Evolutionary conservation across 1,139 yeast species (phyloP).

Genomic region (Blastobotrys elegans): DNA sequence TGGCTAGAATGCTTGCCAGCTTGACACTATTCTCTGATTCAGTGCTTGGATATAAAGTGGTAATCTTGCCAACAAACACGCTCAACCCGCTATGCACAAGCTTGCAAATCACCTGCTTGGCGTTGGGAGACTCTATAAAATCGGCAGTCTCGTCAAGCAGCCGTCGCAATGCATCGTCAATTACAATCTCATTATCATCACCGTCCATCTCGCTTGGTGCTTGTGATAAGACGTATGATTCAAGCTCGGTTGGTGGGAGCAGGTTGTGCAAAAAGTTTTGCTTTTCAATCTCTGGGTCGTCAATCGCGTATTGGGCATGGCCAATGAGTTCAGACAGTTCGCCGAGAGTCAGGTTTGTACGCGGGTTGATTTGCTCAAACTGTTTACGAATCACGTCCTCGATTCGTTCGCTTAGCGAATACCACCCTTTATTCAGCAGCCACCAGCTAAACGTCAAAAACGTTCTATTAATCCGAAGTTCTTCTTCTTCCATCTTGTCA

Average conservation of each 20-base stretch:
- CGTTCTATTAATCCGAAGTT: slow-evolving; percentile 59
- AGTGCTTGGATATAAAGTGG: slow-evolving; percentile 23
- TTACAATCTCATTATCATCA: slow-evolving; percentile 7
- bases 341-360: slow-evolving; percentile 59
- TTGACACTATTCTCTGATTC: slow-evolving; percentile 36
- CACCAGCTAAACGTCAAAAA: slow-evolving; percentile 91
- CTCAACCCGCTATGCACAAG: slow-evolving; percentile 37
- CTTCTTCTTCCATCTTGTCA: slow-evolving; percentile 30
- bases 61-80: slow-evolving; percentile 30
- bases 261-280: slow-evolving; percentile 29
- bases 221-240: slow-evolving; percentile 37
- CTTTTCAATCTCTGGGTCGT: slow-evolving; percentile 26
- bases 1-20: slow-evolving; percentile 66
- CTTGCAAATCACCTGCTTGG: slow-evolving; percentile 36
- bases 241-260: slow-evolving; percentile 41
- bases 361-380: slow-evolving; percentile 63
- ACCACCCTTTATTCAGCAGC: slow-evolving; percentile 86
- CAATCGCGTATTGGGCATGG: slow-evolving; percentile 40
- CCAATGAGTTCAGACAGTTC: slow-evolving; percentile 52
- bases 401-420: slow-evolving; percentile 49
- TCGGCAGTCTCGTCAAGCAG: slow-evolving; percentile 50
- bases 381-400: slow-evolving; percentile 54
- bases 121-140: slow-evolving; percentile 43
- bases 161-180: slow-evolving; percentile 25
- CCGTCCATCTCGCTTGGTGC: slow-evolving; percentile 28